Evolutionary conservation across 208 protist genomes (phyloP).

Genomic region (Crithidia mellificae): DNA sequence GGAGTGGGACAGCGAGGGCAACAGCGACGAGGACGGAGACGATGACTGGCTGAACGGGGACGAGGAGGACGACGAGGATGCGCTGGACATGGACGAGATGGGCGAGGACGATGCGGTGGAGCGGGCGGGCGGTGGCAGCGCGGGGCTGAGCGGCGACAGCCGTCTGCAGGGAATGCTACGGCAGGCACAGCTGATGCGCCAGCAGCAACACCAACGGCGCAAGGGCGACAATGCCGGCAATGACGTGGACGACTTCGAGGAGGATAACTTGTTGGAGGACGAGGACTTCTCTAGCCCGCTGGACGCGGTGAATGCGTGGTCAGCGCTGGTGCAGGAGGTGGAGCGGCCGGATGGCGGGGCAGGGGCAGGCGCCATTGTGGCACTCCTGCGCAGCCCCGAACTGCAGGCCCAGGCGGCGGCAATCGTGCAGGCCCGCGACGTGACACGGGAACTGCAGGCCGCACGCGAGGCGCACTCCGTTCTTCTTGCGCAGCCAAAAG

Average conservation of each 20-base stretch:
- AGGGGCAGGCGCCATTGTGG: constrained; percentile 8
- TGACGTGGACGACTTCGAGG: constrained; percentile 46
- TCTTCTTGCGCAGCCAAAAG: constrained; percentile 20
- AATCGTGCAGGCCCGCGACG: constrained; percentile 42
- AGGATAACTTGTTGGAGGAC: constrained; percentile 76
- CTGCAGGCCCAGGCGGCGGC: constrained; percentile 37
- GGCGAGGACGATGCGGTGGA: constrained; percentile 36
- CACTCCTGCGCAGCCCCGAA: constrained; percentile 34
- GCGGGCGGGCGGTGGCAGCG: constrained; percentile 34
- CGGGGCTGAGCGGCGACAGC: constrained; percentile 26
- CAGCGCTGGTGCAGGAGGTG: constrained; percentile 38
- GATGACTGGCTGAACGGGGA: constrained; percentile 45
- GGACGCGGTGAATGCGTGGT: constrained; percentile 69
- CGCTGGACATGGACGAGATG: constrained; percentile 26
- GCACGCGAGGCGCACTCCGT: constrained; percentile 23
- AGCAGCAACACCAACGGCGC: constrained; percentile 14
- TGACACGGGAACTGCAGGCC: constrained; percentile 19
- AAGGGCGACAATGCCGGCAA: constrained; percentile 14
- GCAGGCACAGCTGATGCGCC: constrained; percentile 45
- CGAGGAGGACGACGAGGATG: constrained; percentile 42
- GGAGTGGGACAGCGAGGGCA: constrained; percentile 42
- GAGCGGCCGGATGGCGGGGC: constrained; percentile 23
- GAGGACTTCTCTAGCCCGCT: constrained; percentile 73
- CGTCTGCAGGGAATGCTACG: constrained; percentile 42
- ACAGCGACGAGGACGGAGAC: constrained; percentile 37